phyloP scores from a whole-genome alignment of 2,329 filamentous ascomycete genomes.

The Venturia carpophila region DNA sequence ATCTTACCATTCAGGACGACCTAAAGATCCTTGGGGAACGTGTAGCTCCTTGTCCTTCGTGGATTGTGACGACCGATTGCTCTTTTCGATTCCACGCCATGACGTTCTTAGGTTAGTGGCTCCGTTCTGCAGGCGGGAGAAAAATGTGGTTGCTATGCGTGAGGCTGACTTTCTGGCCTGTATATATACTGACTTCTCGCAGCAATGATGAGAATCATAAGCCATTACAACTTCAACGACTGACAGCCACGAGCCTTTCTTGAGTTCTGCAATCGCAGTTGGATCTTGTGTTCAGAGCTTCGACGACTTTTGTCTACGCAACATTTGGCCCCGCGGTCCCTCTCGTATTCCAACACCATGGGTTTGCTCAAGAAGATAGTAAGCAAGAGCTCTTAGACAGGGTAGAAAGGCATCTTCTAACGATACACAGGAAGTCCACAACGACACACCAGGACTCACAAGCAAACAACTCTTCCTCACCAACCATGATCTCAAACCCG shows the following conservation, averaged over 20 bases:
- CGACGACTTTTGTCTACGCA: neutral
- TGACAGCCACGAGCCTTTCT: neutral
- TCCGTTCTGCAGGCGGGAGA: neutral
- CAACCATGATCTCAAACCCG: conserved; percentile 72
- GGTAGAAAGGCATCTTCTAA: neutral
- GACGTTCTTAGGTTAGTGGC: neutral
- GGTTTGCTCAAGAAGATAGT: neutral
- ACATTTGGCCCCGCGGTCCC: neutral
- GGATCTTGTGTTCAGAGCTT: neutral
- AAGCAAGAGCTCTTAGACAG: neutral
- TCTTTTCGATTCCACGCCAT: neutral
- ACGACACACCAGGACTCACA: conserved; percentile 42
- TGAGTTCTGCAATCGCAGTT: neutral
- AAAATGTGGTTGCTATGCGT: neutral
- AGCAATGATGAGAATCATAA: neutral
- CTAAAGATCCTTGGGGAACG: neutral
- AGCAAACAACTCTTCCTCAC: conserved; percentile 77
- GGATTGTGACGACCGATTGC: neutral
- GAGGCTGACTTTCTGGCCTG: neutral
- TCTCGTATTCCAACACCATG: neutral
- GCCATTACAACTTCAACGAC: neutral
- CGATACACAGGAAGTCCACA: neutral
- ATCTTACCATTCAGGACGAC: neutral
- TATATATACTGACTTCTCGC: neutral
- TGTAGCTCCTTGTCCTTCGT: neutral